Base-by-base conservation (phyloP, 2,329 filamentous ascomycete genomes). In the Diaporthe vaccinii region DNA sequence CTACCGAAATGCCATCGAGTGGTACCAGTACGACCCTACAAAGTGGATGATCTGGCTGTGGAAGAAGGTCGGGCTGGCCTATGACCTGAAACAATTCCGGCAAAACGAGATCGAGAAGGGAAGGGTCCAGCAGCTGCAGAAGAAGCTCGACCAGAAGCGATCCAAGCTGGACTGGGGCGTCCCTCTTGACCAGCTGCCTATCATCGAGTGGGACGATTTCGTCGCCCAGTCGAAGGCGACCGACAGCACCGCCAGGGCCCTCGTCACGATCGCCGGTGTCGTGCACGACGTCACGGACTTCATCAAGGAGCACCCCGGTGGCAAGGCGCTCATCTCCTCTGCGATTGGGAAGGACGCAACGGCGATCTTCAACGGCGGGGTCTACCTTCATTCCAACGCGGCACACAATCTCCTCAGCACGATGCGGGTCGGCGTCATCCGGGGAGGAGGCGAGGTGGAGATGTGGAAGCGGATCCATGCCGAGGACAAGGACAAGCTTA, bases 101-200 rank as follows among this genome's bases (percentile, higher is more conserved):
- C 87, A 91, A 85, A 98, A 98, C 85, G 95, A 97, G 84, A 97
- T 98, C 78, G 95, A 97, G 85, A 97, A 97, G 90, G 95, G 95
- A 78, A 93, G 94, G 82, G 89, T 97, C 41, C 95, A 97, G 87
- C 95, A 97, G 87, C 86, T 93, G 78, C 95, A 97, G 89, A 97
- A 97, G 93, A 97, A 97, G 90, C 91, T 97, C 77, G 95, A 97
- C 85, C 93, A 95, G 87, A 94, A 94, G 90, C 94, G 95, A 81
- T 85, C 93, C 79, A 91, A 88, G 77, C 93, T 97, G 76, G 94
- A 97, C 87, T 97, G 95, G 95, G 95, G 95, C 84, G 90, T 93
- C 78, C 94, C 95, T 76, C 91, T 97, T 34, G 94, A 97, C 84
- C 93, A 95, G 85, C 90, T 97, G 10, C 95, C 95, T 61, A 94